Percentiles rank a stretch among this genome's conserved stretches.
Evolutionary conservation across 345 rosid species (phyloP).

Genomic region (Eucalyptus urophylla): DNA sequence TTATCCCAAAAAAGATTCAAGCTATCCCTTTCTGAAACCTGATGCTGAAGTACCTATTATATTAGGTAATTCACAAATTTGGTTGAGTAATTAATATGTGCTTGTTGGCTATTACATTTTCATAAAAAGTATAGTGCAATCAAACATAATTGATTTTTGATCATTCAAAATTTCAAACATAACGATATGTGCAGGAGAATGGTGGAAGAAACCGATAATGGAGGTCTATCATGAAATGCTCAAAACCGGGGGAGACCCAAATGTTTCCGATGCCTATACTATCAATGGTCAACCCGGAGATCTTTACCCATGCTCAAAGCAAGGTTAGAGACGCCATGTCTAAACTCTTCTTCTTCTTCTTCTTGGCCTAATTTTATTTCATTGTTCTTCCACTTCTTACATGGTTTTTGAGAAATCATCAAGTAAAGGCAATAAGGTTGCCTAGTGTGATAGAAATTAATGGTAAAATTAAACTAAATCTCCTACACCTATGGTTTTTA

Average conservation of each 20-base stretch:
- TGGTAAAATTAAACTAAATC: background rate
- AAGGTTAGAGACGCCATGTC: background rate
- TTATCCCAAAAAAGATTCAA: slow-evolving; percentile 3
- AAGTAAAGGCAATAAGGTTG: background rate
- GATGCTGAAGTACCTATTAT: slow-evolving; percentile 14
- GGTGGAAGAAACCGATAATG: slow-evolving; percentile 23
- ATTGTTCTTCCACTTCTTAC: background rate
- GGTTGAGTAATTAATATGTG: background rate
- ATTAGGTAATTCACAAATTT: background rate
- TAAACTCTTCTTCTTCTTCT: background rate
- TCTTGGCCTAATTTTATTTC: background rate
- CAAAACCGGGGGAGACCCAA: slow-evolving; percentile 7
- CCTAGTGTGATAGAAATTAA: background rate
- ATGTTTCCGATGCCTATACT: slow-evolving; percentile 10
- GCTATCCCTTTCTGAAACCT: slow-evolving; percentile 18
- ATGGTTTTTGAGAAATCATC: background rate
- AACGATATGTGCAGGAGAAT: slow-evolving; percentile 10
- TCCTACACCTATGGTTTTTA: background rate
- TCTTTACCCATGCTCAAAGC: slow-evolving; percentile 15
- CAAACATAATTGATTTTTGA: background rate
- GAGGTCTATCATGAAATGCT: slow-evolving; percentile 1
- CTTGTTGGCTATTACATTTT: background rate
- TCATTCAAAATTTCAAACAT: background rate
- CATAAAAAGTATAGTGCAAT: background rate
- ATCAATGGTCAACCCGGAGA: slow-evolving; percentile 44